Evolutionary conservation across 441 rosid species (phyloP).

Genomic region (Erodium moschatum): DNA sequence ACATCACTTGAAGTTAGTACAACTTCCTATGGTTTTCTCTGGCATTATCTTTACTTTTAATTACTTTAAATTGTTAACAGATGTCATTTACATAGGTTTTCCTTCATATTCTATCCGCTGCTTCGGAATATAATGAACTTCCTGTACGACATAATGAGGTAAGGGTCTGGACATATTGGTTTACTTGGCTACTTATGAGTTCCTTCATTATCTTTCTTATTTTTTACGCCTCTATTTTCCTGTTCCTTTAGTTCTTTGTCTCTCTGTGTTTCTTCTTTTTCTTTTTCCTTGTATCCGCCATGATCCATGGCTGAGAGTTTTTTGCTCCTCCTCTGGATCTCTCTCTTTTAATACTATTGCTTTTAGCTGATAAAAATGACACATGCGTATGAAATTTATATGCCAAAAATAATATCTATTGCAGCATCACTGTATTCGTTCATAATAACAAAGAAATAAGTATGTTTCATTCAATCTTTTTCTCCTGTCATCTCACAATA

Average conservation of each 20-base stretch:
- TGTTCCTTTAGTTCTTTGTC: too few relatives aligned
- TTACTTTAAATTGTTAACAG: neutral
- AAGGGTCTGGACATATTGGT: conserved; percentile 15
- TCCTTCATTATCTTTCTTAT: too few relatives aligned
- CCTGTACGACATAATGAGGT: conserved; percentile 99
- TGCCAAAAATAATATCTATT: neutral
- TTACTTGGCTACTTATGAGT: neutral
- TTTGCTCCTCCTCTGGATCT: too few relatives aligned
- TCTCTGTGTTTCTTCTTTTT: too few relatives aligned
- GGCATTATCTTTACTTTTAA: conserved; percentile 3
- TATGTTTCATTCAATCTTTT: neutral
- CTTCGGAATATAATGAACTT: conserved; percentile 86
- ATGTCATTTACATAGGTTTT: conserved; percentile 43
- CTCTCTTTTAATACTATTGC: too few relatives aligned
- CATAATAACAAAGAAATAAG: neutral
- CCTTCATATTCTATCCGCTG: conserved; percentile 78
- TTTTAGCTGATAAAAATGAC: too few relatives aligned
- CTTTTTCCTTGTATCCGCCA: too few relatives aligned
- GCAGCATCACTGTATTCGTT: neutral
- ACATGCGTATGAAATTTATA: neutral
- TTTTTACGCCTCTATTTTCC: too few relatives aligned
- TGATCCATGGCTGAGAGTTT: too few relatives aligned
- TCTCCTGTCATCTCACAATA: neutral
- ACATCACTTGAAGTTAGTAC: conserved; percentile 82
- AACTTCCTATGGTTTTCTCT: conserved; percentile 9